Evolutionary conservation across 2,329 filamentous ascomycete species (phyloP), one percentile per base, ranked within the genome.

Genomic region (Ophioceras dolichostomum): DNA sequence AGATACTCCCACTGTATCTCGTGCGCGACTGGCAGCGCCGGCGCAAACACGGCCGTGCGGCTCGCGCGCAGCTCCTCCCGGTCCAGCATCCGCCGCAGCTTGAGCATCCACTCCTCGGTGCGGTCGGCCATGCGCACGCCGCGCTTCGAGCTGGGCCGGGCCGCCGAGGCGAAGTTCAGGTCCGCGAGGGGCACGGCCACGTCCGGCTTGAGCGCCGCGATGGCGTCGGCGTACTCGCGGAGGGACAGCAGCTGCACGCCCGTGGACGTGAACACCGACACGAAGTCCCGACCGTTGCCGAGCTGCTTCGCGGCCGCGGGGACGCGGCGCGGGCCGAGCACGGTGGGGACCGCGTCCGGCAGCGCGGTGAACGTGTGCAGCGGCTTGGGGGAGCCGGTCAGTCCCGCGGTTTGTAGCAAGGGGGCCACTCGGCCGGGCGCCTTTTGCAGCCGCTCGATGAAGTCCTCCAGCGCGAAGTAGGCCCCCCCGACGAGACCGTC

Each of bases 381-480:
- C 12, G 76, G 70, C 7, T 70, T 73, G 33, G 64, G 58, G 36
- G 64, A 57, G 4, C 40, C 36, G 7, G 58, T 44, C 16, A 42
- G 24, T 42, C 6, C 21, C 20, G 36, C 24, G 56, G 54, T 57
- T 26, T 61, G 59, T 43, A 64, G 65, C 33, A 76, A 60, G 19
- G 73, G 65, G 4, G 73, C 70, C 14, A 61, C 51, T 39, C 58
- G 58, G 42, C 59, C 64, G 10, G 44, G 34, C 34, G 53, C 52
- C 41, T 54, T 60, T 34, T 53, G 52, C 8, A 58, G 58, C 37
- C 52, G 58, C 49, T 78, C 73, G 43, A 77, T 60, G 52, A 78
- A 96, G 58, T 98, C 91, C 66, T 98, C 91, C 20, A 96, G 63
- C 1, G 82, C 84, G 50, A 91, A 65, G 54, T 94, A 94, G 3